These are phyloP conservation scores for Talaromyces sp. DNA, from an alignment of 2,329 filamentous ascomycete genomes.

Conservation along the genomic window DNA sequence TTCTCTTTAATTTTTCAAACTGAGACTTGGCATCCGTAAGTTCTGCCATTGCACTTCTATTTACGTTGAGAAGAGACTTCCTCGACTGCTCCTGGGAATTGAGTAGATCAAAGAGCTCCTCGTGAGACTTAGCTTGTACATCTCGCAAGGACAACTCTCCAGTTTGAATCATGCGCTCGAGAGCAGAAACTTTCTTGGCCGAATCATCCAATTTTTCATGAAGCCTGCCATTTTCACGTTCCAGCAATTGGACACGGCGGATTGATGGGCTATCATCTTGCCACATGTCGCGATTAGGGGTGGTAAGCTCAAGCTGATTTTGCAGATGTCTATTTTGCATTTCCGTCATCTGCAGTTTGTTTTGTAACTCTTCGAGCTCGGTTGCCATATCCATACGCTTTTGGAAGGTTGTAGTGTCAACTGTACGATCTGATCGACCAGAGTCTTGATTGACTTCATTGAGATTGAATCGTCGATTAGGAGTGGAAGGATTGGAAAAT, in stretches of 20 bases:
- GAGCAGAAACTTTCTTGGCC: slow-evolving; percentile 79
- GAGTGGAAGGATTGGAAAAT: slow-evolving; percentile 73
- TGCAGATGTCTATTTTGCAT: slow-evolving; percentile 95
- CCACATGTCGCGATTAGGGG: slow-evolving; percentile 59
- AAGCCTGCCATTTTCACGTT: slow-evolving; percentile 84
- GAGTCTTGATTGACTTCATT: slow-evolving; percentile 68
- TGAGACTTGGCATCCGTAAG: slow-evolving; percentile 81
- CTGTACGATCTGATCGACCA: slow-evolving; percentile 76
- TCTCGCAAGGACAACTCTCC: slow-evolving; percentile 87
- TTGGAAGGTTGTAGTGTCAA: slow-evolving; percentile 79
- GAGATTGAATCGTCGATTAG: slow-evolving; percentile 67
- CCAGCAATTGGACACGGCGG: slow-evolving; percentile 81
- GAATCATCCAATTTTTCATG: slow-evolving; percentile 96
- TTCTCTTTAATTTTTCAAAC: slow-evolving; percentile 81
- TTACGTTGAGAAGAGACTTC: slow-evolving; percentile 73
- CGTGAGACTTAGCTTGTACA: slow-evolving; percentile 87
- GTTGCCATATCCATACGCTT: slow-evolving; percentile 86
- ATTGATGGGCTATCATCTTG: slow-evolving; percentile 75
- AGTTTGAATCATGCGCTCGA: slow-evolving; percentile 81
- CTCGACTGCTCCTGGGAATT: slow-evolving; percentile 90
- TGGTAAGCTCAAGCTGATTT: slow-evolving; percentile 72
- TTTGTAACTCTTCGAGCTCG: slow-evolving; percentile 88
- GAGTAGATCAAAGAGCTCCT: slow-evolving; percentile 88
- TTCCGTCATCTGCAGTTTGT: slow-evolving; percentile 86
- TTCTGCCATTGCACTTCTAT: slow-evolving; percentile 81